Evolutionary conservation across 1,284 basidiomycete genomes (phyloP).

Genomic region (Rhodotorula sp.): DNA sequence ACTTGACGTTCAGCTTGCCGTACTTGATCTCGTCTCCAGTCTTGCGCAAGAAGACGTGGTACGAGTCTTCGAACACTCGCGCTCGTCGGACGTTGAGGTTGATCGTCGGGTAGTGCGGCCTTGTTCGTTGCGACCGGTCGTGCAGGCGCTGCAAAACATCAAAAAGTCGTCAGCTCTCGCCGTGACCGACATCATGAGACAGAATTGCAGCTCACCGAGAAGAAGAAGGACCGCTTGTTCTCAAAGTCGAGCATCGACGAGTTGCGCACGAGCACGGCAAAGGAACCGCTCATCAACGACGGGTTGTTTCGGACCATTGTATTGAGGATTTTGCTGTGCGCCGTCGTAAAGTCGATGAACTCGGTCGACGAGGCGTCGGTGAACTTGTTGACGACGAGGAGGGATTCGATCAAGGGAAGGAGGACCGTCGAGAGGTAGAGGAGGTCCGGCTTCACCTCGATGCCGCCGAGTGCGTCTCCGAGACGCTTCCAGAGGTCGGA

Average conservation of each 20-base stretch:
- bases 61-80: constrained; percentile 96
- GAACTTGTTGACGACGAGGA: constrained; percentile 77
- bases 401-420: constrained; percentile 84
- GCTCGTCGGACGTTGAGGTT: constrained; percentile 85
- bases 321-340: constrained; percentile 82
- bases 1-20: constrained; percentile 94
- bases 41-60: constrained; percentile 83
- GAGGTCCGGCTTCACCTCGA: constrained; percentile 74
- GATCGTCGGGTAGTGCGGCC: constrained; percentile 68
- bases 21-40: constrained; percentile 96
- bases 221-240: constrained; percentile 72
- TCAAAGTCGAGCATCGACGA: constrained; percentile 98
- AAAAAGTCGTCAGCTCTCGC: background rate
- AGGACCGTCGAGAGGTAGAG: constrained; percentile 87
- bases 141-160: constrained; percentile 77
- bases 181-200: background rate
- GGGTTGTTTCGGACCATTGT: constrained; percentile 96
- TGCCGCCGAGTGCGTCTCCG: constrained; percentile 75
- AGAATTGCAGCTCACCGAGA: constrained; percentile 3
- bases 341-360: constrained; percentile 92
- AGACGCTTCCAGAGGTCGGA: constrained; percentile 79
- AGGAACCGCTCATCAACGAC: constrained; percentile 95
- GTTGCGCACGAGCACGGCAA: constrained; percentile 93
- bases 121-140: constrained; percentile 66
- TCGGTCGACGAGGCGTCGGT: constrained; percentile 55